Evolutionary conservation across 306 rosid species (phyloP), one percentile per base, ranked within the genome.

Genomic region (Trifolium fragiferum): DNA sequence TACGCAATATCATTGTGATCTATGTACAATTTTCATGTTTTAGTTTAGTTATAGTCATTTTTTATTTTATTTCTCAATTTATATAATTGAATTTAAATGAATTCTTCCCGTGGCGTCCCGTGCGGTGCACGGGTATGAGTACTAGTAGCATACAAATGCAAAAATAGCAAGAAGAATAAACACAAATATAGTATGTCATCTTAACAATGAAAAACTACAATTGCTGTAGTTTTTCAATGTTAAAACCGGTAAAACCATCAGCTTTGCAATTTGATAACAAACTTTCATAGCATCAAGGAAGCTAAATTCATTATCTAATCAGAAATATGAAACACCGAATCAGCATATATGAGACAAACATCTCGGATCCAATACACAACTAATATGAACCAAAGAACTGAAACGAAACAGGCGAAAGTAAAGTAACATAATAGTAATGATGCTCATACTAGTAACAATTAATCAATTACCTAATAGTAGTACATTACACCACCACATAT

Each of bases 301-400:
- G 75, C 69, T 66, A 16, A 64, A 79, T 50, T 43, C 83, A 72
- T 80, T 70, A 75, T 78, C 81, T 75, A 67, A 75, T 61, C 76
- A 83, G 51, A 72, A 54, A 55, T 41, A 50, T 19, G 58, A 66
- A 76, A 50, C 9, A 68, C 69, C 41, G 80, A 68, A 77, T 70
- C 15, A 63, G 73, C 35, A 65, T 37, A 74, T 57, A 67, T 23
- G 59, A 70, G 68, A 68, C 75, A 44, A 65, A 67, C 15, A 61
- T 41, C 75, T 38, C 71, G 73, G 66, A 54, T 65, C 81, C 30
- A 35, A 53, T 43, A 70, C 80, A 62, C 65, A 62, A 7, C 76
- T 55, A 72, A 46, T n/a, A 78, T 10, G 13, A 33, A 32, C 54
- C 14, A 65, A 43, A 47, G 77, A 51, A 50, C 71, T 21, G 58